Evolutionary conservation across 2,329 filamentous ascomycete genomes (phyloP), one percentile per base, ranked within the genome.

Genomic region (Apiospora aurea): DNA sequence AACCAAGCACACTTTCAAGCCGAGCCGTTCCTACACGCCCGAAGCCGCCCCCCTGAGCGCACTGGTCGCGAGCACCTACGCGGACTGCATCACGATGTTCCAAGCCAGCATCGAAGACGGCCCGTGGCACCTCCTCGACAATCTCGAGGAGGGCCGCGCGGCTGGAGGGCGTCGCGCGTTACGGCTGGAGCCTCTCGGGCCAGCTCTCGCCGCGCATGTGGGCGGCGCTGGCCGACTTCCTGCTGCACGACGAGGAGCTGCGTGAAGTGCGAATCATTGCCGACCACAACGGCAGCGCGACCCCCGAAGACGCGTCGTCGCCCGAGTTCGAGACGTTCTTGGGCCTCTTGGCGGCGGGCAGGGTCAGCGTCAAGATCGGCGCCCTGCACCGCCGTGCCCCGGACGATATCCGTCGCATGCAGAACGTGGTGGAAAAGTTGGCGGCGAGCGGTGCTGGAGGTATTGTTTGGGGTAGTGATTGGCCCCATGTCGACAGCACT

Each of bases 21-120:
- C 67, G 13, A 47, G 43, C 24, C 67, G 67, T 5, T 29, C 67
- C 7, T 68, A 68, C 67, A 68, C 44, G 16, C 67, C 67, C 3
- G 67, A 68, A 16, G 43, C 67, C 13, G 67, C 67, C 8, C 67
- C 67, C 8, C 21, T 68, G 43, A 29, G 43, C 24, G 67, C 67
- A 10, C 29, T 68, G 5, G 43, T 46, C n/a, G 43, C 18, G 24
- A 29, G 29, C 38, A 49, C 43, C 67, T 49, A 46, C 44, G 46
- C 67, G 26, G 67, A 68, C 14, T 24, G 46, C 10, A 68, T 68
- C 67, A 46, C 49, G 43, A 46, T 68, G 67, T 43, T 68, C 4
- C 67, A 68, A 38, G 67, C 67, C 43, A 68, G 67, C 43, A 68
- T 68, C n/a, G 67, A 68, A 29, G 67, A 68, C 43, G 67, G 67